These are phyloP conservation scores for Capronia epimyces DNA, from an alignment of 2,329 filamentous ascomycete species.

Conservation along the genomic window DNA sequence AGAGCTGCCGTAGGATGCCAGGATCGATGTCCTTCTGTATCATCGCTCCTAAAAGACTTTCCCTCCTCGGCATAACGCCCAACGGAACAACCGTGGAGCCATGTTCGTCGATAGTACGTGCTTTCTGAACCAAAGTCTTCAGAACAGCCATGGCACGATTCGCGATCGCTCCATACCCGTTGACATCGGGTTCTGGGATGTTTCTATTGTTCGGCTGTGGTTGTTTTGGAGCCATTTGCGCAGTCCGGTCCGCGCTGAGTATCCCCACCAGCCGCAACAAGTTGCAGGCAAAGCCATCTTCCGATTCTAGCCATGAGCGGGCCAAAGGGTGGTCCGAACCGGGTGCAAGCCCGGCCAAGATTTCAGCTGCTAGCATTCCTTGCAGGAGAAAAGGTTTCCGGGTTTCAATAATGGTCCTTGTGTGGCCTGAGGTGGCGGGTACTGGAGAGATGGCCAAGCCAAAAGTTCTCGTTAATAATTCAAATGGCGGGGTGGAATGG, in stretches of 20 bases:
- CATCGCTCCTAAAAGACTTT: constrained; percentile 62
- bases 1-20: constrained; percentile 60
- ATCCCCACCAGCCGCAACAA: constrained; percentile 70
- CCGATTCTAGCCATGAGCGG: constrained; percentile 72
- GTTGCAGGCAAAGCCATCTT: constrained; percentile 76
- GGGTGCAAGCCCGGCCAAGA: constrained; percentile 69
- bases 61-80: constrained; percentile 59
- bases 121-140: constrained; percentile 63
- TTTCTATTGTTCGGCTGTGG: constrained; percentile 35
- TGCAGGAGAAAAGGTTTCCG: constrained; percentile 90
- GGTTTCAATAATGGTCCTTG: constrained; percentile 66
- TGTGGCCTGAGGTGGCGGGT: constrained; percentile 56
- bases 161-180: constrained; percentile 52
- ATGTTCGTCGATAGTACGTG: constrained; percentile 50
- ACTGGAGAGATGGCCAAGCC: constrained; percentile 78
- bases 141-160: constrained; percentile 63
- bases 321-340: constrained; percentile 67
- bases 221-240: constrained; percentile 37
- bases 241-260: constrained; percentile 53
- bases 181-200: constrained; percentile 39
- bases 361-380: constrained; percentile 82
- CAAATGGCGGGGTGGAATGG: constrained; percentile 58
- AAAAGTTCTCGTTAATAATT: constrained; percentile 81
- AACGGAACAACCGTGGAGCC: constrained; percentile 51
- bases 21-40: constrained; percentile 62